Base-by-base conservation (phyloP, 75 land plant genomes). In the Selaginella moellendorffii region DNA sequence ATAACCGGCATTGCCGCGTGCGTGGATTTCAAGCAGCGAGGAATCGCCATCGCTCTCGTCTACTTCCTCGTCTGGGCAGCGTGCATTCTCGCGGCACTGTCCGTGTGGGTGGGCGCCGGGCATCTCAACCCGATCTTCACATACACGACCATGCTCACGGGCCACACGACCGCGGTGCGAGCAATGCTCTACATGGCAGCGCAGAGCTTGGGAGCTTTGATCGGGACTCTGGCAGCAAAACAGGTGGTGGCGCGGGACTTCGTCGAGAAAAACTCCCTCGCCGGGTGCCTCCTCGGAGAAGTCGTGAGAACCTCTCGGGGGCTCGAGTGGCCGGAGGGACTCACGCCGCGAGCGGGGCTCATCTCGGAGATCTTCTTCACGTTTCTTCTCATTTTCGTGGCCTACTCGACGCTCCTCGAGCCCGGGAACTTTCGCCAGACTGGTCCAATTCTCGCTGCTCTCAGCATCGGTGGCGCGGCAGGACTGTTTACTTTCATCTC, bases 351-450 rank as follows among this genome's bases (percentile, higher is more conserved):
- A 21, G 59, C 59, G 5, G 24, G 59, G 5, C 59, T 56, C 24
- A 56, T 56, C 24, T 56, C 24, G 24, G 59, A 56, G n/a, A 56
- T 56, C 24, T 19, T n/a, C 21, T 56, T 56, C 59, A 56, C 59
- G 5, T 56, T 56, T 56, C 59, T 56, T 8, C 59, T 56, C 59
- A 56, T 56, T 8, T 56, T 24, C 8, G 59, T 56, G 8, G 59
- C 59, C 8, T 56, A 56, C n/a, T 19, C 59, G 19, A 56, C 59
- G 5, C 21, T 24, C n/a, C 24, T 56, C 17, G 59, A 56, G 59
- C 24, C 59, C 21, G 21, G n/a, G 8, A 56, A 56, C n/a, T 36
- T 36, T 36, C 46, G 46, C 14, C 46, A 36, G 14, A 36, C 5
- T 14, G 21, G 59, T 8, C 19, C 59, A 8, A 56, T 56, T 8